Percentiles rank a stretch among this genome's conserved stretches.
These are phyloP conservation scores for Aspergillus fischeri DNA, from an alignment of 2,329 filamentous ascomycete species.

Conservation along the genomic window DNA sequence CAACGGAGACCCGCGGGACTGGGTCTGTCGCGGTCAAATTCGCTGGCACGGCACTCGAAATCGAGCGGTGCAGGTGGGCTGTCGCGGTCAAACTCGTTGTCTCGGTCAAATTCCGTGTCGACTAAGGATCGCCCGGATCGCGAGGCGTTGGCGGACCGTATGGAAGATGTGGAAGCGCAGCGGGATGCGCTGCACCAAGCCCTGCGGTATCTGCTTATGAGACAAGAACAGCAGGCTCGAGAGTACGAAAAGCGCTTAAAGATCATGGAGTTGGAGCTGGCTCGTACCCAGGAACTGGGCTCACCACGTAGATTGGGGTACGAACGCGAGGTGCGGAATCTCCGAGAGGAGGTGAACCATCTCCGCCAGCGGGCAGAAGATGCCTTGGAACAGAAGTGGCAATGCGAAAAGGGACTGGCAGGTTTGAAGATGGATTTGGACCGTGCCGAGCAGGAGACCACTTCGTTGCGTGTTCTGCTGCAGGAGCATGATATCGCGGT, in stretches of 20 bases:
- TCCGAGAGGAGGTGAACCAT: slow-evolving; percentile 79
- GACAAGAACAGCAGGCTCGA: slow-evolving; percentile 78
- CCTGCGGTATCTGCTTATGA: slow-evolving; percentile 76
- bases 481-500: slow-evolving; percentile 78
- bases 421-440: slow-evolving; percentile 96
- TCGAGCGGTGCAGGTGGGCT: slow-evolving; percentile 33
- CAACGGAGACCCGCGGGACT: slow-evolving; percentile 45
- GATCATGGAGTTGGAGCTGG: slow-evolving; percentile 71
- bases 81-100: slow-evolving; percentile 48
- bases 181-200: slow-evolving; percentile 87
- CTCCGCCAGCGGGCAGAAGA: slow-evolving; percentile 86
- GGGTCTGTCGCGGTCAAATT: slow-evolving; percentile 63
- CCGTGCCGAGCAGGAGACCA: slow-evolving; percentile 87
- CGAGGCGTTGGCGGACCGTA: slow-evolving; percentile 68
- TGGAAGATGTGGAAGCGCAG: slow-evolving; percentile 92
- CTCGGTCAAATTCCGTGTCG: slow-evolving; percentile 54
- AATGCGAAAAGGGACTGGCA: slow-evolving; percentile 83
- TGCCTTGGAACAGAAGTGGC: slow-evolving; percentile 91
- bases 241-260: slow-evolving; percentile 79
- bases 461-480: slow-evolving; percentile 72
- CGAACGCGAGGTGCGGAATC: slow-evolving; percentile 72
- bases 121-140: slow-evolving; percentile 57
- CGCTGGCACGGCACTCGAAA: slow-evolving; percentile 55
- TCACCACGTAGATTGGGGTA: slow-evolving; percentile 75
- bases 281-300: slow-evolving; percentile 60